phyloP scores from a whole-genome alignment of 2,329 filamentous ascomycete genomes.

The Pseudogymnoascus pannorum region DNA sequence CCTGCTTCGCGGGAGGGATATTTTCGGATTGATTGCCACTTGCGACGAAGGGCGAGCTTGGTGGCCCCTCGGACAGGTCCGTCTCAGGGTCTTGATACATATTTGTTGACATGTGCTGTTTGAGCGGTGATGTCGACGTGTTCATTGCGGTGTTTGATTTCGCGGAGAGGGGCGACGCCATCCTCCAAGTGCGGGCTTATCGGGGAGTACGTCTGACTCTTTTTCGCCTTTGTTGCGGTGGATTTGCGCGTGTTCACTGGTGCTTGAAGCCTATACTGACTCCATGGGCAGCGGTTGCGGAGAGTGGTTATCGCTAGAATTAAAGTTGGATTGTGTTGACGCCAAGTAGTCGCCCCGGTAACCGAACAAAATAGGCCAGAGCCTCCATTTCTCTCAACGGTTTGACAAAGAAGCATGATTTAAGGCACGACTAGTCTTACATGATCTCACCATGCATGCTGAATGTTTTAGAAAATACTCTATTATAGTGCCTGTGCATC shows the following conservation, averaged over 20 bases:
- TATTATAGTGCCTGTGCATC: neutral
- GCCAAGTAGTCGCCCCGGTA: neutral
- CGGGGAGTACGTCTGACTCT: neutral
- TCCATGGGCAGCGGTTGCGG: neutral
- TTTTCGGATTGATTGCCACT: slow-evolving; percentile 24
- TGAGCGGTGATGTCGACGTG: neutral
- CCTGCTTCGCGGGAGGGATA: slow-evolving; percentile 22
- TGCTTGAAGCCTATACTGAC: neutral
- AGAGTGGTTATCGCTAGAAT: neutral
- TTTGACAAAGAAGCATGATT: neutral
- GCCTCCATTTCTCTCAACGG: neutral
- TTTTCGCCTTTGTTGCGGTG: neutral
- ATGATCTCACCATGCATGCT: neutral
- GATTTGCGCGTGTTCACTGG: neutral
- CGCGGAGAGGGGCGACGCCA: neutral
- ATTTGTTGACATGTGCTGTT: neutral
- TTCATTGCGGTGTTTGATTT: slow-evolving; percentile 7
- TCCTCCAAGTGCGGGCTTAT: neutral
- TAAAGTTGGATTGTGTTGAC: neutral
- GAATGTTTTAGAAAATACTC: neutral
- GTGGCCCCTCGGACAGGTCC: slow-evolving; percentile 21
- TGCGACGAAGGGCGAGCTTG: slow-evolving; percentile 27
- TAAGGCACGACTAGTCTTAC: neutral
- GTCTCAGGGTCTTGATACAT: slow-evolving; percentile 11
- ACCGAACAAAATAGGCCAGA: neutral